Conservation (phyloP, 1,284 basidiomycete species). For the Irpex lacteus region DNA sequence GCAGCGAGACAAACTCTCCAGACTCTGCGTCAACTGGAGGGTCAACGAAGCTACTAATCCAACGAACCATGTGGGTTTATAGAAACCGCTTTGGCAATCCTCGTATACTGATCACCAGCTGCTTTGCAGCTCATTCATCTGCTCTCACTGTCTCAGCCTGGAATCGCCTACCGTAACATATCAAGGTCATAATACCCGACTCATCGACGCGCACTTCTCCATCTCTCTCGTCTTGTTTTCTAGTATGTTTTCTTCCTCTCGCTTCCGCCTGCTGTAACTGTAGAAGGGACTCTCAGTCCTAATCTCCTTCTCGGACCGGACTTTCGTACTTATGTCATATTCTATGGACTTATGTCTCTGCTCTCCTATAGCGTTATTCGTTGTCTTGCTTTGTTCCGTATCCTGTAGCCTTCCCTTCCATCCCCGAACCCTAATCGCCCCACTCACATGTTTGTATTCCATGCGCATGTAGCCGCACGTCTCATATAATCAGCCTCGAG, state of each 20-base stretch:
- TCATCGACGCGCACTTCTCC: background rate
- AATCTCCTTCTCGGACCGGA: background rate
- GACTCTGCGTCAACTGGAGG: conserved; percentile 1
- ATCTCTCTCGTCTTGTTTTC: background rate
- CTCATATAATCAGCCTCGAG: background rate
- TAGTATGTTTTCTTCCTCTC: background rate
- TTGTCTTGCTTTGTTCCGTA: background rate
- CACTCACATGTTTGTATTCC: background rate
- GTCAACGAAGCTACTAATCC: conserved; percentile 13
- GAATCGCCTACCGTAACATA: background rate
- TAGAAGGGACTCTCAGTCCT: background rate
- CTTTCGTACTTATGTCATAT: background rate
- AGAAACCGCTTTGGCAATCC: background rate
- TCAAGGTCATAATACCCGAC: background rate
- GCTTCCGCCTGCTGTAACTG: background rate
- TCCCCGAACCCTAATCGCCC: background rate
- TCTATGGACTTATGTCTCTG: background rate
- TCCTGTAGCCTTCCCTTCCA: background rate
- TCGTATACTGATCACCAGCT: background rate
- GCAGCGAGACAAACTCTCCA: conserved; percentile 28
- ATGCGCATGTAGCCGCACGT: background rate
- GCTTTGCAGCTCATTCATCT: background rate
- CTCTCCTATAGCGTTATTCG: background rate
- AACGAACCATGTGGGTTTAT: background rate
- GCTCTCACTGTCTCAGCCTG: background rate